Conservation (phyloP, 2,329 filamentous ascomycete genomes). For the Phyllosticta paracitricarpa region DNA sequence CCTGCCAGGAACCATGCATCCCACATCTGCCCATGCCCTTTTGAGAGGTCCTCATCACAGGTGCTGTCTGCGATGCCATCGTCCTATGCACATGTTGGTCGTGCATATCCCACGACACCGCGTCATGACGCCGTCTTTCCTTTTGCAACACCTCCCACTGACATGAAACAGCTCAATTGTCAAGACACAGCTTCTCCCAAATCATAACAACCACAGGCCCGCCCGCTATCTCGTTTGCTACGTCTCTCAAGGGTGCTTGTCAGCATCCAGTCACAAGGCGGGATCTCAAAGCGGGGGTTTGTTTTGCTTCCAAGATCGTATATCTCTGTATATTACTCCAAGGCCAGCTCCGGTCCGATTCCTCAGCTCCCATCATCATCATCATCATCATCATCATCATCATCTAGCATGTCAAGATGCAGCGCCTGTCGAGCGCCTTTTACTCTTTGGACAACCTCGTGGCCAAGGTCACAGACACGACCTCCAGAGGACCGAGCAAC, state of each 20-base stretch:
- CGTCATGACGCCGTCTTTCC: background rate
- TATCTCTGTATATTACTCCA: background rate
- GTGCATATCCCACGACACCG: background rate
- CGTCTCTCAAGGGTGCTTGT: background rate
- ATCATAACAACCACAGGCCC: background rate
- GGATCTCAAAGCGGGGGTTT: background rate
- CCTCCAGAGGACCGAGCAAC: background rate
- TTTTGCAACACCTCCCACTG: background rate
- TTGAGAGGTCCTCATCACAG: background rate
- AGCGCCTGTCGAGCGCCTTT: background rate
- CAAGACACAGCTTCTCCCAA: background rate
- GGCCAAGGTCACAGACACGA: background rate
- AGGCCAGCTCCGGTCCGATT: background rate
- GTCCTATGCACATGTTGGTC: background rate
- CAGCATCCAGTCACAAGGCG: background rate
- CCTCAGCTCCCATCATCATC: background rate
- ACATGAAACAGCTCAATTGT: background rate
- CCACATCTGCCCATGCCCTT: background rate
- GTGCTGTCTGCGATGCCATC: background rate
- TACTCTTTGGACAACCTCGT: background rate
- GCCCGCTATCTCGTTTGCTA: background rate
- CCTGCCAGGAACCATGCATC: background rate
- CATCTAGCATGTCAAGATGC: background rate
- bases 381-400: too few species aligned
- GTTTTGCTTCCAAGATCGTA: background rate